Percentiles rank a stretch among this genome's conserved stretches.
These are phyloP conservation scores for Nakataea oryzae DNA, from an alignment of 2,329 filamentous ascomycete genomes.

Conservation along the genomic window DNA sequence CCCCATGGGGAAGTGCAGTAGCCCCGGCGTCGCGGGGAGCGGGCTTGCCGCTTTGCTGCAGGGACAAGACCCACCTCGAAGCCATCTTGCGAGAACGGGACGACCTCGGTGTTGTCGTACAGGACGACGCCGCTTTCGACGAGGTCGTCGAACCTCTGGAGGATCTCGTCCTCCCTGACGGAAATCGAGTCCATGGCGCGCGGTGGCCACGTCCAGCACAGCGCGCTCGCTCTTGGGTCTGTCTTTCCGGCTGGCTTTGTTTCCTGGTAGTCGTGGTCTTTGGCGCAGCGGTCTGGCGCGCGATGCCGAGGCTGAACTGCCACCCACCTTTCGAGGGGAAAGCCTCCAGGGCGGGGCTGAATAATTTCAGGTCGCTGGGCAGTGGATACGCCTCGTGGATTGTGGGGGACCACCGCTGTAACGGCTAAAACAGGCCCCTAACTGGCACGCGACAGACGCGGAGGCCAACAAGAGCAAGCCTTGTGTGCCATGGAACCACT, in stretches of 20 bases:
- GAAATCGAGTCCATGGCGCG: background rate
- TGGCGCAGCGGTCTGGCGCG: no score
- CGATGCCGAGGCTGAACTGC: background rate
- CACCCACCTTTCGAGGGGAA: no score
- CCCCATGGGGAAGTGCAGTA: background rate
- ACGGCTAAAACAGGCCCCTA: no score
- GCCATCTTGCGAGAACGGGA: background rate
- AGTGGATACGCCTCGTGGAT: background rate
- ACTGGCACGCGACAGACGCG: no score
- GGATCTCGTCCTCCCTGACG: slow-evolving; percentile 8
- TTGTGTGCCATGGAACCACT: no score
- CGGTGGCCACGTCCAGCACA: background rate
- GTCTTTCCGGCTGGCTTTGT: no score
- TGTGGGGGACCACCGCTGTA: no score
- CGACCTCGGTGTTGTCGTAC: slow-evolving; percentile 8
- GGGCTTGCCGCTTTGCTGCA: slow-evolving; percentile 7
- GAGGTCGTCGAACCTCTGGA: slow-evolving; percentile 13
- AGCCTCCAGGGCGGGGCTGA: no score
- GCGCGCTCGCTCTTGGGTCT: background rate
- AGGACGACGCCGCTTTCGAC: slow-evolving; percentile 11
- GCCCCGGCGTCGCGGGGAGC: slow-evolving; percentile 4
- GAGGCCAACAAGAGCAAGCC: no score
- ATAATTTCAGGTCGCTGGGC: background rate
- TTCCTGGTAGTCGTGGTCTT: no score
- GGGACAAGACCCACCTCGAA: background rate